phyloP scores from a whole-genome alignment of 805 yeast species.

The Priceomyces haplophilus region DNA sequence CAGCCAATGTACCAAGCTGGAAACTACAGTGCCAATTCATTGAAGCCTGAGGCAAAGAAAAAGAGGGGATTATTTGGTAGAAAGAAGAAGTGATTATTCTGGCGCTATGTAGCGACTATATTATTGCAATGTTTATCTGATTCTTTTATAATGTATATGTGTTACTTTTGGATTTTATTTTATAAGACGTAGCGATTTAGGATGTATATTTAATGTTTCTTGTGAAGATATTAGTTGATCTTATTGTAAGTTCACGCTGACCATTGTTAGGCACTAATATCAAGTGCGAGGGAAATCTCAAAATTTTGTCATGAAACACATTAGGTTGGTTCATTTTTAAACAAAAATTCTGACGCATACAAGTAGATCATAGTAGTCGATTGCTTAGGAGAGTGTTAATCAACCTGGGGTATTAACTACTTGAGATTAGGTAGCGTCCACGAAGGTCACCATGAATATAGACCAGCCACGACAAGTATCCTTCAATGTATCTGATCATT shows the following conservation, averaged over 20 bases:
- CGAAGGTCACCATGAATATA: slow-evolving; percentile 4
- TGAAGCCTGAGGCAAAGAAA: slow-evolving; percentile 36
- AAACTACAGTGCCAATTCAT: slow-evolving; percentile 54
- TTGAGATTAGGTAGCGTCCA: background rate
- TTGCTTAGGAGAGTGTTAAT: background rate
- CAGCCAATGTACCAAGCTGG: slow-evolving; percentile 51
- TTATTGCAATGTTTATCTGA: no score
- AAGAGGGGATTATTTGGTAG: slow-evolving; percentile 73
- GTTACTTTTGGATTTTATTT: background rate
- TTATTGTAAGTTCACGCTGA: background rate
- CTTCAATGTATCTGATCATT: slow-evolving; percentile 87
- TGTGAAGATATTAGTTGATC: background rate
- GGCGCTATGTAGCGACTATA: no score
- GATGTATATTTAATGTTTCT: background rate
- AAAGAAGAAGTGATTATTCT: slow-evolving; percentile 28
- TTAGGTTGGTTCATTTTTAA: background rate
- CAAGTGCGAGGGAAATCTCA: background rate
- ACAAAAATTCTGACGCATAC: background rate
- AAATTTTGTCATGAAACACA: background rate
- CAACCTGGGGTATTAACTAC: background rate
- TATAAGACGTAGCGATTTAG: background rate
- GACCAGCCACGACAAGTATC: slow-evolving; percentile 31
- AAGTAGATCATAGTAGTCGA: background rate
- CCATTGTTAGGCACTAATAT: background rate
- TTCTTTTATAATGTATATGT: background rate